Percentiles rank a stretch among this genome's conserved stretches.
phyloP scores from a whole-genome alignment of 2,329 filamentous ascomycete genomes.

The Rosellinia necatrix region DNA sequence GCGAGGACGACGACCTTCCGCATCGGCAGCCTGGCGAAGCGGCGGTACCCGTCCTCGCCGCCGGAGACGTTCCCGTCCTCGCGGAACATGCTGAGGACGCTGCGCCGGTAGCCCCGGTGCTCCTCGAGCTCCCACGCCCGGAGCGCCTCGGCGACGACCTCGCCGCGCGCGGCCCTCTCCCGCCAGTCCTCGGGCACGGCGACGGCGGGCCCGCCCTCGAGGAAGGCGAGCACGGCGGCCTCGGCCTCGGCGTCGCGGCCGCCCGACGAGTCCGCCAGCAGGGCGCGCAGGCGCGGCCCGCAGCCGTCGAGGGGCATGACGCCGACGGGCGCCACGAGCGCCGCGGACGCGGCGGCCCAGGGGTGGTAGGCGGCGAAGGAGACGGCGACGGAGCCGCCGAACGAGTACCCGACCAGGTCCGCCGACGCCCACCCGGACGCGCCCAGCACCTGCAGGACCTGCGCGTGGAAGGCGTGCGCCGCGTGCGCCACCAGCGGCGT shows the following conservation, averaged over 20 bases:
- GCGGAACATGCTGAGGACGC: slow-evolving; percentile 20
- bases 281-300: background rate
- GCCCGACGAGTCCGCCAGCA: slow-evolving; percentile 4
- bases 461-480: slow-evolving; percentile 19
- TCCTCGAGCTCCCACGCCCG: slow-evolving; percentile 19
- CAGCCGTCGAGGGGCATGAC: slow-evolving; percentile 5
- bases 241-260: slow-evolving; percentile 15
- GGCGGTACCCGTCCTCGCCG: slow-evolving; percentile 16
- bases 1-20: slow-evolving; percentile 14
- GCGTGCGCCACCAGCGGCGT: slow-evolving; percentile 18
- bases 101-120: slow-evolving; percentile 12
- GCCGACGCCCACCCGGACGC: slow-evolving; percentile 11
- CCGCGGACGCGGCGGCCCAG: background rate
- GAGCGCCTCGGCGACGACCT: slow-evolving; percentile 20
- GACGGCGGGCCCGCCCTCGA: slow-evolving; percentile 19
- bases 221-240: slow-evolving; percentile 2
- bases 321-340: slow-evolving; percentile 19
- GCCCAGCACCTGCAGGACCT: slow-evolving; percentile 19
- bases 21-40: slow-evolving; percentile 15
- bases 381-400: slow-evolving; percentile 10
- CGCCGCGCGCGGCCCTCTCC: slow-evolving; percentile 10
- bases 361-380: slow-evolving; percentile 15
- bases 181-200: slow-evolving; percentile 22
- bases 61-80: slow-evolving; percentile 18
- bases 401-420: slow-evolving; percentile 23